phyloP scores from a whole-genome alignment of 2,329 filamentous ascomycete species.

The Stachybotrys elegans region DNA sequence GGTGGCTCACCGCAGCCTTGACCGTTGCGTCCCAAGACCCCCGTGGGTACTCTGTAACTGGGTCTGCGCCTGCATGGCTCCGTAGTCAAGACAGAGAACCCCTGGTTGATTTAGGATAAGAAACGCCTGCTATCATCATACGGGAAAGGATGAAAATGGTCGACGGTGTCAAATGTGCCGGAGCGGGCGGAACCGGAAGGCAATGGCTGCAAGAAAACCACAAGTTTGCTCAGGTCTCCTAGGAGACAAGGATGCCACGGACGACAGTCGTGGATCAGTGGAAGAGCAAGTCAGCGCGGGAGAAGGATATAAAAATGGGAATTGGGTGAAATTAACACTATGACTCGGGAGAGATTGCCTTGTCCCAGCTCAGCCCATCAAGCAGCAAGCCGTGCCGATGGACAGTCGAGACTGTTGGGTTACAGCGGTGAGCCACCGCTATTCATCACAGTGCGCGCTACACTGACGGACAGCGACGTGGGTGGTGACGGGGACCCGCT shows the following conservation, averaged over 20 bases:
- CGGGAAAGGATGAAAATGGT: too few relatives aligned
- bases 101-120: too few relatives aligned
- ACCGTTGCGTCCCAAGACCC: too few relatives aligned
- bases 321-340: conserved; percentile 19
- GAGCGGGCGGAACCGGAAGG: background rate
- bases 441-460: conserved; percentile 20
- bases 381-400: conserved; percentile 18
- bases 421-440: conserved; percentile 10
- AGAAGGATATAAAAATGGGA: conserved; percentile 14
- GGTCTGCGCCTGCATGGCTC: too few relatives aligned
- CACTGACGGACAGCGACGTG: background rate
- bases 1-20: too few relatives aligned
- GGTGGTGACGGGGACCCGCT: conserved; percentile 3
- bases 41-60: too few relatives aligned
- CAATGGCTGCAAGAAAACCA: too few relatives aligned
- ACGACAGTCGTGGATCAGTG: background rate
- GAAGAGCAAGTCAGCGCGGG: background rate
- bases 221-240: too few relatives aligned
- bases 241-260: background rate
- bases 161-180: too few relatives aligned
- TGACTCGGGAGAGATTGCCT: conserved; percentile 18
- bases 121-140: too few relatives aligned
- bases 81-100: too few relatives aligned
- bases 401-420: conserved; percentile 8
- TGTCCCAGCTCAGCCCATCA: conserved; percentile 14